phyloP scores from a whole-genome alignment of 2,329 filamentous ascomycete genomes.

The Drechmeria coniospora region DNA sequence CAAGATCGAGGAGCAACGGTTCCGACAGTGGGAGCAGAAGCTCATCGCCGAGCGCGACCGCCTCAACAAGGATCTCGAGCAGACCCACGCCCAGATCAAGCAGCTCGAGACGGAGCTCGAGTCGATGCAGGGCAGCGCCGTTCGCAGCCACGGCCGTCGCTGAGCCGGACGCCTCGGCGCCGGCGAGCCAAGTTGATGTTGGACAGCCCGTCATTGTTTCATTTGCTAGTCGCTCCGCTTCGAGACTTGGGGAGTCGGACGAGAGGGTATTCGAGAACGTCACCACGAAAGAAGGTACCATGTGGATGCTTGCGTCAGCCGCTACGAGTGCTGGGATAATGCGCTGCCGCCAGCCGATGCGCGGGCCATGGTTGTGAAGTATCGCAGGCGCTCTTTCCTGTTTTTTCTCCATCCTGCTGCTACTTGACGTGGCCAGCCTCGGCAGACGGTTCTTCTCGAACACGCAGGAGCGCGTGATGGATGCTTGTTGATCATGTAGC shows the following conservation, averaged over 20 bases:
- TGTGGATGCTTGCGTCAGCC: conserved; percentile 15
- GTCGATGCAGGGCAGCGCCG: conserved; percentile 76
- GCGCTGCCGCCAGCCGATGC: neutral
- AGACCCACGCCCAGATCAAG: conserved; percentile 90
- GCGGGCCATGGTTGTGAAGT: neutral
- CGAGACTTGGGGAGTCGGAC: conserved; percentile 17
- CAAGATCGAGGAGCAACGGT: conserved; percentile 98
- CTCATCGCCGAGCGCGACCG: conserved; percentile 96
- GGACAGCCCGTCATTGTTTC: conserved; percentile 13
- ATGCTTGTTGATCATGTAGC: conserved; percentile 18
- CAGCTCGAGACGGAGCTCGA: conserved; percentile 86
- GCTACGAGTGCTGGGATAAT: conserved; percentile 3
- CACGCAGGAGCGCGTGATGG: conserved; percentile 2
- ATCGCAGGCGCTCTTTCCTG: conserved; percentile 1
- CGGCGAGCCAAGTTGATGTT: conserved; percentile 12
- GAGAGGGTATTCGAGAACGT: conserved; percentile 18
- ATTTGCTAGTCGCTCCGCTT: conserved; percentile 14
- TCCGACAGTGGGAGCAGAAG: conserved; percentile 99
- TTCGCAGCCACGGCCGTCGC: conserved; percentile 84
- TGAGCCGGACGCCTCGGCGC: conserved; percentile 28
- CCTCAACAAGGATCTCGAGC: conserved; percentile 98
- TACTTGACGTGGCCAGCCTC: conserved; percentile 2
- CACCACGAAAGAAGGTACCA: conserved; percentile 13
- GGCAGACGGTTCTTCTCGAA: conserved; percentile 2
- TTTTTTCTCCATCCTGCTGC: conserved; percentile 1